These are phyloP conservation scores for Periglandula ipomoeae DNA, from an alignment of 2,329 filamentous ascomycete genomes.

Conservation along the genomic window DNA sequence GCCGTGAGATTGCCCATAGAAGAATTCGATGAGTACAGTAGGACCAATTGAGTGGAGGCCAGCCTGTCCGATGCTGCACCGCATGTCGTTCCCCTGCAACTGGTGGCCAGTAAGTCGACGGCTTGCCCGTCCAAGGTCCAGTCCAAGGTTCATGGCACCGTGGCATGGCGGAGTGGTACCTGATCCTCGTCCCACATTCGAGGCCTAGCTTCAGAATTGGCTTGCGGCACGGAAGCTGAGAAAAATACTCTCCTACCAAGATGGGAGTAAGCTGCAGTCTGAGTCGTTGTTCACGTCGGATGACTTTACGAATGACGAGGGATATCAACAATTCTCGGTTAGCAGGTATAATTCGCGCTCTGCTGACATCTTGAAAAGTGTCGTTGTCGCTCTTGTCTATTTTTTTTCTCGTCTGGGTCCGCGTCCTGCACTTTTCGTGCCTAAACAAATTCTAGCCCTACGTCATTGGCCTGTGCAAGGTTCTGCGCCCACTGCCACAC, in stretches of 20 bases:
- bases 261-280: too few species aligned
- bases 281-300: too few species aligned
- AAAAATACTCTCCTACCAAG: too few species aligned
- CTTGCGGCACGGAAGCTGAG: not conserved
- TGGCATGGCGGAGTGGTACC: not conserved
- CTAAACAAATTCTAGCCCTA: not conserved
- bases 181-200: not conserved
- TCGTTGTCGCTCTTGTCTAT: too few species aligned
- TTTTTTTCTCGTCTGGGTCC: not conserved
- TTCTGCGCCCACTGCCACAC: not conserved
- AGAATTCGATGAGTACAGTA: not conserved
- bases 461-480: constrained; percentile 3
- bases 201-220: not conserved
- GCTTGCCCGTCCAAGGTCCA: not conserved
- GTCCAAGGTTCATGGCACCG: not conserved
- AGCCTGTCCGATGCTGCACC: not conserved
- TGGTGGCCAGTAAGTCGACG: not conserved
- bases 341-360: not conserved
- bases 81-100: not conserved
- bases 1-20: not conserved
- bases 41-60: not conserved
- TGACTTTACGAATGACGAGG: too few species aligned
- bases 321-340: not conserved
- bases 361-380: not conserved
- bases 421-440: not conserved